A percentile compares a stretch with the other conserved stretches of the same genome.
Conservation (phyloP, 2,329 filamentous ascomycete genomes). For the Incumbomyces delicatus region DNA sequence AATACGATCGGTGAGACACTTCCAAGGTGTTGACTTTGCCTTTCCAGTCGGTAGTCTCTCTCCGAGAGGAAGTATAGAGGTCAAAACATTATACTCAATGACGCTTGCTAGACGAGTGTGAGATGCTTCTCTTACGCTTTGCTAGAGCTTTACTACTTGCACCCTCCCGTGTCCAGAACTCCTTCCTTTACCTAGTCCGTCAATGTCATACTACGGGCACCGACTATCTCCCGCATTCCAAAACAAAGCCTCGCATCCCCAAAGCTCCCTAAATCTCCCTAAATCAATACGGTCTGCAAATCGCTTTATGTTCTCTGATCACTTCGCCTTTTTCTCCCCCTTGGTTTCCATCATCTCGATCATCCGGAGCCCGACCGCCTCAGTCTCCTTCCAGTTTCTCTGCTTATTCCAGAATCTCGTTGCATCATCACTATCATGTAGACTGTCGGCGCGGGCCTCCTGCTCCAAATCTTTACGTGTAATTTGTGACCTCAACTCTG, state of each 20-base stretch:
- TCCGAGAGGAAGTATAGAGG: too few relatives aligned
- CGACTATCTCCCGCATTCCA: too few relatives aligned
- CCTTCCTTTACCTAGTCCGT: too few relatives aligned
- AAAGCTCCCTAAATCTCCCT: too few relatives aligned
- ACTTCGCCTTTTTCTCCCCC: conserved; percentile 11
- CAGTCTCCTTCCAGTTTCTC: conserved; percentile 34
- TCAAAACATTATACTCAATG: too few relatives aligned
- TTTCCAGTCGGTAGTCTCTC: too few relatives aligned
- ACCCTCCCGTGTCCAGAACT: too few relatives aligned
- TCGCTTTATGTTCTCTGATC: neutral
- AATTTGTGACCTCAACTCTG: conserved; percentile 19
- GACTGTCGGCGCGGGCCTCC: conserved; percentile 30
- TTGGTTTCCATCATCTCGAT: conserved; percentile 25
- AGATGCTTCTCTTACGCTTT: neutral
- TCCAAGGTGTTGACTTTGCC: too few relatives aligned
- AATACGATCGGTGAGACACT: too few relatives aligned
- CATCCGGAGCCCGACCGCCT: conserved; percentile 30
- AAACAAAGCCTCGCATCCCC: too few relatives aligned
- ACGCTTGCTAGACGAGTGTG: neutral
- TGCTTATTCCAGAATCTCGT: conserved; percentile 37
- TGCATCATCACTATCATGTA: conserved; percentile 22
- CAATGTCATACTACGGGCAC: too few relatives aligned
- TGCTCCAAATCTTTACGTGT: conserved; percentile 32
- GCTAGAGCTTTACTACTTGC: too few relatives aligned
- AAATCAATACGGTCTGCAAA: neutral